Conservation (phyloP, 1,139 yeast genomes). For the Schwanniomyces etchellsii region DNA sequence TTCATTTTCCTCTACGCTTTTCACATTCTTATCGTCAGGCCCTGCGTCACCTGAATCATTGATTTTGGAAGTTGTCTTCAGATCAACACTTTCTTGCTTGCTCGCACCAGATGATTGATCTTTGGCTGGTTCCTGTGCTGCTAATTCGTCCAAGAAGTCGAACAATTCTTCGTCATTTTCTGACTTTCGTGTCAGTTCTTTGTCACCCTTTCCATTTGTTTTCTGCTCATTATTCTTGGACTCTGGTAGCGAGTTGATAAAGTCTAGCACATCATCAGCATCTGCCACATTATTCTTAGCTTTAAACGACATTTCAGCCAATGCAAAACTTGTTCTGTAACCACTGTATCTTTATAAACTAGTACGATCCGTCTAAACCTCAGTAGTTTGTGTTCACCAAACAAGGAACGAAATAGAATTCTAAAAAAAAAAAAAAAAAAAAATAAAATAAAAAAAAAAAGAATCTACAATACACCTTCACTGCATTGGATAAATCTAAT, state of each 20-base stretch:
- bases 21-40: constrained; percentile 3
- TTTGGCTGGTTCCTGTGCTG: constrained; percentile 32
- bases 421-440: background rate
- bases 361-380: constrained; percentile 4
- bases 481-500: too few relatives aligned
- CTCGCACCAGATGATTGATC: constrained; percentile 7
- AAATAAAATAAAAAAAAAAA: background rate
- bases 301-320: constrained; percentile 7
- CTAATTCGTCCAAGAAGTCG: constrained; percentile 83
- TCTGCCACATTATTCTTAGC: constrained; percentile 16
- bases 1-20: constrained; percentile 1
- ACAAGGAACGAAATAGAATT: background rate
- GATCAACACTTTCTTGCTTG: constrained; percentile 9
- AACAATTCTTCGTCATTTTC: constrained; percentile 68
- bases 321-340: too few relatives aligned
- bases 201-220: constrained; percentile 21
- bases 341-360: too few relatives aligned
- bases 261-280: constrained; percentile 82
- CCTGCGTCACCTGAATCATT: too few relatives aligned
- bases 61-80: too few relatives aligned
- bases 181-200: constrained; percentile 10
- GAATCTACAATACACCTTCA: background rate
- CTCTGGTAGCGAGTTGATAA: constrained; percentile 83
- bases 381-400: constrained; percentile 1
- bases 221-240: constrained; percentile 34